phyloP scores from a whole-genome alignment of 1,284 basidiomycete species.

The Polyporus tsugae region DNA sequence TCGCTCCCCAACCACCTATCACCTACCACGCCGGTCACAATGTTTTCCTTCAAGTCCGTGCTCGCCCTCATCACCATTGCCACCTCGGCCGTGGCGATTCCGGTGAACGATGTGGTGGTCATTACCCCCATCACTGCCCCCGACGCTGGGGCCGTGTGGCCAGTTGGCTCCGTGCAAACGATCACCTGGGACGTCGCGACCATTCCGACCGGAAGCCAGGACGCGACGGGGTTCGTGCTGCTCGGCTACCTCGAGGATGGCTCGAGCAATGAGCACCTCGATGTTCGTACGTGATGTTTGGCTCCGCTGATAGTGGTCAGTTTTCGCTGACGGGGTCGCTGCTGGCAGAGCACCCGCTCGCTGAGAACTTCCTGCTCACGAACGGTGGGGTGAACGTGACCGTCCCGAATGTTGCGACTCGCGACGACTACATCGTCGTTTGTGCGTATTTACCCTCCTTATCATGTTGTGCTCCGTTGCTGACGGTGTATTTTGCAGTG shows the following conservation, averaged over 20 bases:
- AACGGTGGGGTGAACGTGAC: slow-evolving; percentile 43
- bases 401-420: slow-evolving; percentile 43
- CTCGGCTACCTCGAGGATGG: slow-evolving; percentile 44
- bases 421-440: slow-evolving; percentile 48
- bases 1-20: background rate
- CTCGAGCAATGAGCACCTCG: slow-evolving; percentile 48
- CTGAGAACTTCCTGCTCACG: slow-evolving; percentile 43
- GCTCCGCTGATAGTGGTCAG: background rate
- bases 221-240: slow-evolving; percentile 43
- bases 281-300: slow-evolving; percentile 44
- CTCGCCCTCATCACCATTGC: slow-evolving; percentile 11
- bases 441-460: slow-evolving; percentile 40
- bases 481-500: slow-evolving; percentile 33
- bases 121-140: slow-evolving; percentile 16
- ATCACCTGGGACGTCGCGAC: slow-evolving; percentile 51
- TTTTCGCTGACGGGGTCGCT: slow-evolving; percentile 21
- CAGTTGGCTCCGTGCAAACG: slow-evolving; percentile 38
- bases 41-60: background rate
- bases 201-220: slow-evolving; percentile 41
- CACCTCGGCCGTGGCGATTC: slow-evolving; percentile 3
- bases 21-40: background rate
- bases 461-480: background rate
- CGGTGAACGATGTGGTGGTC: background rate
- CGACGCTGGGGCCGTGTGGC: slow-evolving; percentile 17
- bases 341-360: slow-evolving; percentile 47